A percentile compares a stretch with the other conserved stretches of the same genome.
Evolutionary conservation across 176 grass and related monocot species (phyloP).

Genomic region (Leersia perrieri): DNA sequence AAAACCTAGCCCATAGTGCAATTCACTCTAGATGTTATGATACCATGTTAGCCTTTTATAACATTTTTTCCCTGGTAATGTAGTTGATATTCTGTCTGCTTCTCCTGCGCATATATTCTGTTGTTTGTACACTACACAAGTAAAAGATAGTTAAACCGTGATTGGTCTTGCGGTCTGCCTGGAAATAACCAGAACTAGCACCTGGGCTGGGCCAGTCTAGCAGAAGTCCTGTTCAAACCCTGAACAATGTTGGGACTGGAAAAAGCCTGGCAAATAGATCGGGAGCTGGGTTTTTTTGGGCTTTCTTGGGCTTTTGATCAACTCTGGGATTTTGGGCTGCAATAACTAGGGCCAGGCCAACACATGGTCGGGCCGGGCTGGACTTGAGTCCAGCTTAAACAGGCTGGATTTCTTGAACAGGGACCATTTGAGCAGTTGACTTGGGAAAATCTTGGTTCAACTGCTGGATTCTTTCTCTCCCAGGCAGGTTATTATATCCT

Average conservation of each 20-base stretch:
- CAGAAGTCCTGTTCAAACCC: too few species aligned
- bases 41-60: background rate
- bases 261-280: too few species aligned
- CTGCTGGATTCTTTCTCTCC: background rate
- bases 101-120: background rate
- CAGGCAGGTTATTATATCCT: background rate
- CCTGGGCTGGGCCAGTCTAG: background rate
- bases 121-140: background rate
- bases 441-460: background rate
- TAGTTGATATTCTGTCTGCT: background rate
- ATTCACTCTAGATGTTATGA: background rate
- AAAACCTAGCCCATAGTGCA: too few species aligned
- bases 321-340: too few species aligned
- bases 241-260: too few species aligned
- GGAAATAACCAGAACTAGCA: background rate
- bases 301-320: too few species aligned
- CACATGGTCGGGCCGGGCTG: too few species aligned
- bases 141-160: background rate
- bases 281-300: too few species aligned
- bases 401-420: too few species aligned
- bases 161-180: background rate
- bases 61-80: conserved; percentile 1
- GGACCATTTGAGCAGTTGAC: background rate
- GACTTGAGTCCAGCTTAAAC: too few species aligned
- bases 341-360: too few species aligned